Base-by-base conservation (phyloP, 2,329 filamentous ascomycete genomes). In the Ilyonectria sp. region DNA sequence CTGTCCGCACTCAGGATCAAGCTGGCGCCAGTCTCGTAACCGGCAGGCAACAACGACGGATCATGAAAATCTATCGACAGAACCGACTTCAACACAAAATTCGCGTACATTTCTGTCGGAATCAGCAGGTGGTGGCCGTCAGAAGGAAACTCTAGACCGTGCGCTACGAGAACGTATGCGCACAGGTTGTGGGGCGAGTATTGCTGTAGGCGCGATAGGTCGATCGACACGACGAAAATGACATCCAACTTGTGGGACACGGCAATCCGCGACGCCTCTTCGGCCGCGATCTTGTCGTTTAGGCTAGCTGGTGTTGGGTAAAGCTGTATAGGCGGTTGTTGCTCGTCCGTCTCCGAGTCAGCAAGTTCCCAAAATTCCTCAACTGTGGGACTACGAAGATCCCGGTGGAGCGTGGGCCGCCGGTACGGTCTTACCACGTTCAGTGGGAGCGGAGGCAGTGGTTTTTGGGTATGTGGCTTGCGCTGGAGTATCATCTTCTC, bases 161-260 rank as follows among this genome's bases (percentile, higher is more conserved):
- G 43, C 6, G n/a, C 43, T 46, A 21, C 43, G 43, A 46, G 43
- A 46, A 46, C n/a, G n/a, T 46, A 9, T 46, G 43, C 43, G 43
- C 43, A 46, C n/a, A 46, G 43, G 43, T 46, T 46, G 43, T 3
- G n/a, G 43, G 43, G 10, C 17, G 43, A 46, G 43, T 46, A 46
- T 46, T 46, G n/a, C n/a, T 46, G n/a, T 46, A 46, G 43, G n/a
- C 43, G n/a, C n/a, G 43, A 46, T 46, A 46, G n/a, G 43, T 46
- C n/a, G 43, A 46, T 21, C 43, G 43, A 46, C n/a, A 46, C n/a
- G 43, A 46, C 43, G 43, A 46, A 46, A 46, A 37, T 15, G 35
- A 37, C 35, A 10, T 37, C 35, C 11, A 37, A 37, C 8, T 37
- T 37, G 10, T 37, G 15, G 10, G 35, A 37, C 35, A 13, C 3